phyloP scores from a whole-genome alignment of 495 filamentous ascomycete genomes.

The Chlorociboria aeruginascens region DNA sequence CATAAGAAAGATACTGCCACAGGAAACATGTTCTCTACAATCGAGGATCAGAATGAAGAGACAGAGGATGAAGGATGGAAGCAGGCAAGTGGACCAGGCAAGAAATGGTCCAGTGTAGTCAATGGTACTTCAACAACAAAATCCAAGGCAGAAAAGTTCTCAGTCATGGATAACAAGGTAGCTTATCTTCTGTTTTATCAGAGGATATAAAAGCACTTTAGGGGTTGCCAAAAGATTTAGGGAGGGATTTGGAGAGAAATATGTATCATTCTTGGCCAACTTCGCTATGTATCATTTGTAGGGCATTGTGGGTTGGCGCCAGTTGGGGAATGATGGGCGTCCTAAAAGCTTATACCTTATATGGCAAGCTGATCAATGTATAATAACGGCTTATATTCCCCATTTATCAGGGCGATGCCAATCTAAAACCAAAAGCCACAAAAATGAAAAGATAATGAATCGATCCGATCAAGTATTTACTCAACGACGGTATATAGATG shows the following conservation, averaged over 20 bases:
- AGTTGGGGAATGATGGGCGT: too few relatives aligned
- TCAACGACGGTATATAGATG: too few relatives aligned
- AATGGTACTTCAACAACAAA: constrained; percentile 52
- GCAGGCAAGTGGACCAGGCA: constrained; percentile 54
- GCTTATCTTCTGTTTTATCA: constrained; percentile 96
- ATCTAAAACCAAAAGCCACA: too few relatives aligned
- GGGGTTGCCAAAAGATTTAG: too few relatives aligned
- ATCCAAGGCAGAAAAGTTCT: constrained; percentile 55
- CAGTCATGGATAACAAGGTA: constrained; percentile 83
- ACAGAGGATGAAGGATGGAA: constrained; percentile 68
- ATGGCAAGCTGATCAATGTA: too few relatives aligned
- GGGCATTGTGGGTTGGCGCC: neutral
- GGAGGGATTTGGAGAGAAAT: neutral
- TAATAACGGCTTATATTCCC: too few relatives aligned
- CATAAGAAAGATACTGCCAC: constrained; percentile 40
- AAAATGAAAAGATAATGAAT: too few relatives aligned
- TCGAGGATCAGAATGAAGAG: constrained; percentile 51
- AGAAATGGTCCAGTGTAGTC: constrained; percentile 51
- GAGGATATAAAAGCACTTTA: constrained; percentile 16
- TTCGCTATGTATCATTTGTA: neutral
- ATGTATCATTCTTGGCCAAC: neutral
- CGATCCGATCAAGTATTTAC: too few relatives aligned
- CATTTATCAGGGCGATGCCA: too few relatives aligned
- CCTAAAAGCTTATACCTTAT: too few relatives aligned
- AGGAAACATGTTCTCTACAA: constrained; percentile 56